phyloP scores from a whole-genome alignment of 192 early-diverging fungal species.

The Coemansia brasiliensis region DNA sequence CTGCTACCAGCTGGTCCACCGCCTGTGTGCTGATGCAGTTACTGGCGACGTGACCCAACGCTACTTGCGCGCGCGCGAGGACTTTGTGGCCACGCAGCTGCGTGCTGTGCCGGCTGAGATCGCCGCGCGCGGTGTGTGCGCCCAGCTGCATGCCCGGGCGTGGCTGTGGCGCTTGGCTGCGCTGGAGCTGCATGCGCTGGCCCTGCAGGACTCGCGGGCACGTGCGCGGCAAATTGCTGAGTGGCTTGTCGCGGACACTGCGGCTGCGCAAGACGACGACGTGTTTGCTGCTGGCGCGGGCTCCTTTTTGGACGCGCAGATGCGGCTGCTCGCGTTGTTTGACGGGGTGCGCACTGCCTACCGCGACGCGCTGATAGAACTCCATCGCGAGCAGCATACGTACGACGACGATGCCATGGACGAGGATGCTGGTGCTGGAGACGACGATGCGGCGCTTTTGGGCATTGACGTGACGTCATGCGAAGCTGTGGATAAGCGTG shows the following conservation, averaged over 20 bases:
- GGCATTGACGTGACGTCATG: slow-evolving; percentile 58
- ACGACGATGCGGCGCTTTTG: slow-evolving; percentile 72
- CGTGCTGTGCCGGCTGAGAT: slow-evolving; percentile 24
- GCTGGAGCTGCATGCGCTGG: slow-evolving; percentile 79
- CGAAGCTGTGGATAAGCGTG: slow-evolving; percentile 57
- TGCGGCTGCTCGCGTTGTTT: slow-evolving; percentile 45
- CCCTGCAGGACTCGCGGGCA: slow-evolving; percentile 48
- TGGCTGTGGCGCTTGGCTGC: slow-evolving; percentile 89
- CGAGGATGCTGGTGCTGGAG: slow-evolving; percentile 8
- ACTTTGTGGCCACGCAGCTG: slow-evolving; percentile 75
- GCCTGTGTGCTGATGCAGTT: slow-evolving; percentile 68
- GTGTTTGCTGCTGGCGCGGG: slow-evolving; percentile 26
- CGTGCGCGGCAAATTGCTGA: slow-evolving; percentile 46
- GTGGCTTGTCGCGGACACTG: slow-evolving; percentile 49
- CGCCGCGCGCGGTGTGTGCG: slow-evolving; percentile 31
- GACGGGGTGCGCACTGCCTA: slow-evolving; percentile 46
- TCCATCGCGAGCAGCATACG: slow-evolving; percentile 21
- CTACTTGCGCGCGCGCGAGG: slow-evolving; percentile 75
- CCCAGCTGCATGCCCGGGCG: slow-evolving; percentile 78
- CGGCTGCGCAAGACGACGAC: slow-evolving; percentile 15
- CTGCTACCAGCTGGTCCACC: slow-evolving; percentile 86
- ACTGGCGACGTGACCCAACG: slow-evolving; percentile 73
- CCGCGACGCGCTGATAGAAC: slow-evolving; percentile 24
- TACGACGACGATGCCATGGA: slow-evolving; percentile 22
- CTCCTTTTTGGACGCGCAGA: slow-evolving; percentile 44